Conservation (phyloP, 2,329 filamentous ascomycete species). For the Nectriaceae sp. region DNA sequence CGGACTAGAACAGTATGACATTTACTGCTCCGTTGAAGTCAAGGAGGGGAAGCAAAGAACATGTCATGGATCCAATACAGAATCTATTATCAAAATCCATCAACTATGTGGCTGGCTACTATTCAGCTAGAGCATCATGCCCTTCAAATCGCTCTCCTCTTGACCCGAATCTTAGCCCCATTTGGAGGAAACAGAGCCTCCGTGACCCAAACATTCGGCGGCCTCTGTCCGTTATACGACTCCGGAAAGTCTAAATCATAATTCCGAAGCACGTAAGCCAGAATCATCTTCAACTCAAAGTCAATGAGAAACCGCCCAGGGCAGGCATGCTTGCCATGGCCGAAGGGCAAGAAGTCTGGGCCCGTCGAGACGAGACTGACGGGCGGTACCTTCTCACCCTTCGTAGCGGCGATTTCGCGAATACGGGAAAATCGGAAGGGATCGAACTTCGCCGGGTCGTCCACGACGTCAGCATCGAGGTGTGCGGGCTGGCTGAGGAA, state of each 20-base stretch:
- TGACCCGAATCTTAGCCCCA: conserved; percentile 19
- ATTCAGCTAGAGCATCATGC: too few species aligned
- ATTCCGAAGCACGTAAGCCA: conserved; percentile 22
- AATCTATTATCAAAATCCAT: too few species aligned
- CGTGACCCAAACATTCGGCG: conserved; percentile 20
- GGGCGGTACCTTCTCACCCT: conserved; percentile 11
- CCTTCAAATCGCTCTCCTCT: conserved; percentile 17
- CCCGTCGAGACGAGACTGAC: conserved; percentile 21
- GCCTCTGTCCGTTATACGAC: conserved; percentile 20
- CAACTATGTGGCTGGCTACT: too few species aligned
- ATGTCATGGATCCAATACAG: too few species aligned
- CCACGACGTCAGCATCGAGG: conserved; percentile 31
- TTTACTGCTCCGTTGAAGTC: too few species aligned
- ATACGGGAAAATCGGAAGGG: conserved; percentile 43
- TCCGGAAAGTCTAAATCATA: conserved; percentile 22
- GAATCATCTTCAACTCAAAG: conserved; percentile 36
- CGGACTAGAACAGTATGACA: too few species aligned
- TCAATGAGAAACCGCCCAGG: conserved; percentile 32
- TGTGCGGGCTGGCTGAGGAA: conserved; percentile 34
- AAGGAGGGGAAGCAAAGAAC: too few species aligned
- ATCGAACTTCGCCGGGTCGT: conserved; percentile 40
- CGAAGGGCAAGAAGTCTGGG: conserved; percentile 34
- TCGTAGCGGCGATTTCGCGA: conserved; percentile 28
- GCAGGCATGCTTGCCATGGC: conserved; percentile 38
- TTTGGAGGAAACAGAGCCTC: conserved; percentile 20